These are phyloP conservation scores for Annulohypoxylon stygium DNA, from an alignment of 495 filamentous ascomycete genomes.

Conservation along the genomic window DNA sequence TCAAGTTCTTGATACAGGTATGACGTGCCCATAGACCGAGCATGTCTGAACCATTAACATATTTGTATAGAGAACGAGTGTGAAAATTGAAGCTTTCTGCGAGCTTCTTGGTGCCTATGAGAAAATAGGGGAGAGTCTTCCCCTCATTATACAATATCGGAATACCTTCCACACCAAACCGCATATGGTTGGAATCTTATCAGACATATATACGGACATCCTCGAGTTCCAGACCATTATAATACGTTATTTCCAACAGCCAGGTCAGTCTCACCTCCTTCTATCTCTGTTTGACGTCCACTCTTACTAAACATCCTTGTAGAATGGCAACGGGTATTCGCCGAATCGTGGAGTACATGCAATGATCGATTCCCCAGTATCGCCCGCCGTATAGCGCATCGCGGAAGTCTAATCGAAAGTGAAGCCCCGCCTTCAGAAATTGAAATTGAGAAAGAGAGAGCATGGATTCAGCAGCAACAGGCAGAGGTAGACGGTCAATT, in stretches of 20 bases:
- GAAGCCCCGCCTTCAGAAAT: neutral
- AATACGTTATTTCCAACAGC: constrained; percentile 46
- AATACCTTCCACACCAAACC: constrained; percentile 5
- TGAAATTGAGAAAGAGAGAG: neutral
- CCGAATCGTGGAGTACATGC: neutral
- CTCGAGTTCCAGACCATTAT: constrained; percentile 52
- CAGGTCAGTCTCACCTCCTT: constrained; percentile 11
- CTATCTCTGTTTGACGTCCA: neutral
- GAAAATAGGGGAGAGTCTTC: constrained; percentile 57
- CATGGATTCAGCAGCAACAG: neutral
- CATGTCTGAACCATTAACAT: neutral
- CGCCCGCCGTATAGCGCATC: neutral
- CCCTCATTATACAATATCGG: constrained; percentile 51
- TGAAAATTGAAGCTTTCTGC: constrained; percentile 50
- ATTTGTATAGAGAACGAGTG: neutral
- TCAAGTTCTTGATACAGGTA: constrained; percentile 26
- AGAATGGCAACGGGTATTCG: neutral
- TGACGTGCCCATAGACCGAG: neutral
- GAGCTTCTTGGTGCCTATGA: constrained; percentile 58
- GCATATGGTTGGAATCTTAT: constrained; percentile 29
- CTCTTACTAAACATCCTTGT: neutral
- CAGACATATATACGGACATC: constrained; percentile 55
- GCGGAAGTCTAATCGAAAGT: neutral
- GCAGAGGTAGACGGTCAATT: neutral
- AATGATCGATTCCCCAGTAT: neutral